These are phyloP conservation scores for Ilex aquifolium DNA, from an alignment of 257 asterid species.

Conservation along the genomic window DNA sequence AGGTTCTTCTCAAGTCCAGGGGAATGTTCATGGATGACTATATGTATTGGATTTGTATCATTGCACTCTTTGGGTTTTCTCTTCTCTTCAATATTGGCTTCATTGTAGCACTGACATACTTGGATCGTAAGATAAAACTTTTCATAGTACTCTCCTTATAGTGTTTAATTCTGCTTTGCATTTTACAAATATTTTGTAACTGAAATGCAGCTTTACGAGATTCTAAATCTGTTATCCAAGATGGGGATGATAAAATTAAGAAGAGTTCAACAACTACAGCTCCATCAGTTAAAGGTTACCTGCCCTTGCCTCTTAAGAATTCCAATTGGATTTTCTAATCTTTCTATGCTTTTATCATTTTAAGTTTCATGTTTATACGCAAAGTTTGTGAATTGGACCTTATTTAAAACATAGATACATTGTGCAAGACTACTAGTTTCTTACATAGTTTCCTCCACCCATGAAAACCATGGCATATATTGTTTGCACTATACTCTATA, in stretches of 20 bases:
- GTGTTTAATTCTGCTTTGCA: conserved; percentile 6
- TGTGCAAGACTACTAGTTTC: too few species aligned
- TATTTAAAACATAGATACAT: too few species aligned
- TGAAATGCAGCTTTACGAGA: conserved; percentile 62
- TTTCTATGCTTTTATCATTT: too few species aligned
- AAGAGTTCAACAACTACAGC: conserved; percentile 33
- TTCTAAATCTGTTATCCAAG: conserved; percentile 40
- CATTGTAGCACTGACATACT: conserved; percentile 1
- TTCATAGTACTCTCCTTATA: conserved; percentile 9
- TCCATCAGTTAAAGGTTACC: conserved; percentile 37
- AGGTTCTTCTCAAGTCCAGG: conserved; percentile 2
- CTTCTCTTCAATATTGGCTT: neutral
- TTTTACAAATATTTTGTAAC: conserved; percentile 16
- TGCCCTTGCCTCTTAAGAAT: too few species aligned
- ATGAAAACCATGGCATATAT: too few species aligned
- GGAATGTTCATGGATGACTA: conserved; percentile 1
- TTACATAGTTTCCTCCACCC: too few species aligned
- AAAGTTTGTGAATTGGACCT: too few species aligned
- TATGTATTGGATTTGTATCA: conserved; percentile 1
- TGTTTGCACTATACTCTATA: too few species aligned
- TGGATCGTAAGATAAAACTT: neutral
- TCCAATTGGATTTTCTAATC: too few species aligned
- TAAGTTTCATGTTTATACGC: too few species aligned
- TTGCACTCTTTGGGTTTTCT: conserved; percentile 4
- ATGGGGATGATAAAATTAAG: conserved; percentile 30